Evolutionary conservation across 2,329 filamentous ascomycete species (phyloP).

Genomic region (Fusarium sp.): DNA sequence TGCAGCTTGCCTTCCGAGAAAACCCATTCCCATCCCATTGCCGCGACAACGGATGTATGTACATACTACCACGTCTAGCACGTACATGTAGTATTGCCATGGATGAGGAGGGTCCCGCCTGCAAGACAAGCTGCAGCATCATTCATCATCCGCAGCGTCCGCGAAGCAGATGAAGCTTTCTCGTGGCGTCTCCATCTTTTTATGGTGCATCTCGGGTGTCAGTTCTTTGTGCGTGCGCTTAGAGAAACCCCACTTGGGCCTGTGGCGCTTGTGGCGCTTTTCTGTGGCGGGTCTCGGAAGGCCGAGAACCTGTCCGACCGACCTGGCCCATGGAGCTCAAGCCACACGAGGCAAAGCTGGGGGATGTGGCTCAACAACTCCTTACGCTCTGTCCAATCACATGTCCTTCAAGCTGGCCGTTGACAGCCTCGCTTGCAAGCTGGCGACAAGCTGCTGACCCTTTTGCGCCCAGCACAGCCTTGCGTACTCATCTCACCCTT

Average conservation of each 20-base stretch:
- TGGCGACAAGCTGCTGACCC: slow-evolving; percentile 41
- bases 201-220: not conserved
- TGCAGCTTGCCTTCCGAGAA: slow-evolving; percentile 31
- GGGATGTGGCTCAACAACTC: not conserved
- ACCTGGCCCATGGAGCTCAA: not conserved
- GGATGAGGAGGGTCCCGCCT: not conserved
- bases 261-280: not conserved
- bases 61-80: not conserved
- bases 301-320: slow-evolving; percentile 12
- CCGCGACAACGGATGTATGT: slow-evolving; percentile 17
- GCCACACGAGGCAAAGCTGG: slow-evolving; percentile 28
- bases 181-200: slow-evolving; percentile 9
- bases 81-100: not conserved
- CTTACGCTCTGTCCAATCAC: slow-evolving; percentile 30
- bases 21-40: slow-evolving; percentile 13
- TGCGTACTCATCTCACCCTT: slow-evolving; percentile 13
- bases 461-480: slow-evolving; percentile 34
- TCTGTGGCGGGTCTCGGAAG: slow-evolving; percentile 8
- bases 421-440: slow-evolving; percentile 45
- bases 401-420: slow-evolving; percentile 10
- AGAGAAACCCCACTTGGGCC: not conserved
- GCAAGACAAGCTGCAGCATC: slow-evolving; percentile 17
- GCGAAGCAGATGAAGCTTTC: slow-evolving; percentile 12
- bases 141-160: slow-evolving; percentile 11
- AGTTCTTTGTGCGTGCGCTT: slow-evolving; percentile 5